A percentile compares a stretch with the other conserved stretches of the same genome.
Evolutionary conservation across 2,329 filamentous ascomycete genomes (phyloP).

Genomic region (Beauveria pseudobassiana): DNA sequence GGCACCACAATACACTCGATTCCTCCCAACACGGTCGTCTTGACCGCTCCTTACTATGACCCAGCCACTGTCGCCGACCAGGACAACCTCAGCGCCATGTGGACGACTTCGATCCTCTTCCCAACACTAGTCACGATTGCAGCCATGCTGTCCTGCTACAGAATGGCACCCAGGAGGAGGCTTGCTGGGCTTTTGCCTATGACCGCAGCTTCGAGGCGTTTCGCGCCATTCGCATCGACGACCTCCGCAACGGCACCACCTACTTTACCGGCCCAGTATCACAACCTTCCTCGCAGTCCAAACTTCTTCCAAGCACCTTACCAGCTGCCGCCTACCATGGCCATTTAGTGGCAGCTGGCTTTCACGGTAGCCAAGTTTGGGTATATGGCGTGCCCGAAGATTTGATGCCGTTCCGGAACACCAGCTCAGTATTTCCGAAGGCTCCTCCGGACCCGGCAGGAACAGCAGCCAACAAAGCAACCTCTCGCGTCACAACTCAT

Average conservation of each 20-base stretch:
- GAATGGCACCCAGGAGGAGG: slow-evolving; percentile 53
- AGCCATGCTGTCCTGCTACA: slow-evolving; percentile 68
- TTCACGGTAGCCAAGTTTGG: slow-evolving; percentile 66
- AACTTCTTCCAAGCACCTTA: slow-evolving; percentile 58
- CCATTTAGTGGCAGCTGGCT: slow-evolving; percentile 66
- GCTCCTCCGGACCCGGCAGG: slow-evolving; percentile 20
- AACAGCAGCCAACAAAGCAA: slow-evolving; percentile 23
- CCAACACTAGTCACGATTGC: slow-evolving; percentile 70
- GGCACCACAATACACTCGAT: slow-evolving; percentile 63
- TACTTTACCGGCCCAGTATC: slow-evolving; percentile 69
- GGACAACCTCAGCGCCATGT: slow-evolving; percentile 65
- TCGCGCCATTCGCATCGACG: slow-evolving; percentile 66
- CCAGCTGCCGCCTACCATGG: slow-evolving; percentile 63
- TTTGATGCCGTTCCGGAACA: slow-evolving; percentile 51
- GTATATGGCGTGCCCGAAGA: slow-evolving; percentile 71
- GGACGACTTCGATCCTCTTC: slow-evolving; percentile 80
- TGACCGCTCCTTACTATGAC: slow-evolving; percentile 74
- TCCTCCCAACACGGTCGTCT: slow-evolving; percentile 63
- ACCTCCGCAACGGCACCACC: slow-evolving; percentile 66
- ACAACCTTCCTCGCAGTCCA: slow-evolving; percentile 42
- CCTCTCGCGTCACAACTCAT: slow-evolving; percentile 25
- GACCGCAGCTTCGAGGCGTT: slow-evolving; percentile 72
- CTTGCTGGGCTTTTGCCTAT: slow-evolving; percentile 71
- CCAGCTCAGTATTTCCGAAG: slow-evolving; percentile 16
- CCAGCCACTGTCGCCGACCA: slow-evolving; percentile 59